Evolutionary conservation across 1,284 basidiomycete species (phyloP).

Genomic region (Hypsizygus ulmarius): DNA sequence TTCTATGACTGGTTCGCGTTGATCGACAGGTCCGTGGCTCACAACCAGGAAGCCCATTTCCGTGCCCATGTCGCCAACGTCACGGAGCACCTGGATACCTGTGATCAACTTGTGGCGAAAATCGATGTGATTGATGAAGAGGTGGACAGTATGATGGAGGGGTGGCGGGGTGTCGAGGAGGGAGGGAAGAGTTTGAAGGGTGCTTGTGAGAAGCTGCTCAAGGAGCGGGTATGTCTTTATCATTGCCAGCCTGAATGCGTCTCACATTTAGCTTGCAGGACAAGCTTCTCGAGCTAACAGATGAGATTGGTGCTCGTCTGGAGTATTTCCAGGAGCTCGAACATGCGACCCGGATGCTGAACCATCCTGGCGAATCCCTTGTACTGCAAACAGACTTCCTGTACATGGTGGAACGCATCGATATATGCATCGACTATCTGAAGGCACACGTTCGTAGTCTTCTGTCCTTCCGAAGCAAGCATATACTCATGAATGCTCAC

Average conservation of each 20-base stretch:
- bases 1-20: constrained; percentile 94
- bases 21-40: constrained; percentile 83
- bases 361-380: constrained; percentile 86
- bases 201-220: constrained; percentile 84
- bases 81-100: constrained; percentile 69
- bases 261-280: constrained; percentile 46
- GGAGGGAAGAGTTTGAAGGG: constrained; percentile 83
- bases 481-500: neutral
- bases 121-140: constrained; percentile 72
- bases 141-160: constrained; percentile 78
- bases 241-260: neutral
- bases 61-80: constrained; percentile 78
- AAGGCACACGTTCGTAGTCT: constrained; percentile 69
- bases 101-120: constrained; percentile 65
- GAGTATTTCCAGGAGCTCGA: constrained; percentile 94
- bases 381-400: constrained; percentile 88
- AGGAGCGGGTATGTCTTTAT: constrained; percentile 67
- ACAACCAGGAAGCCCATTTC: constrained; percentile 89
- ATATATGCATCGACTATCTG: constrained; percentile 88
- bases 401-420: constrained; percentile 90
- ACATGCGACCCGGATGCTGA: constrained; percentile 85
- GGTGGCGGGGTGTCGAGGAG: constrained; percentile 84
- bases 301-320: constrained; percentile 72
- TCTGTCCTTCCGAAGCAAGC: neutral
- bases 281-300: constrained; percentile 71